A percentile compares a stretch with the other conserved stretches of the same genome.
These are phyloP conservation scores for Clarkia xantiana DNA, from an alignment of 345 rosid genomes.

Conservation along the genomic window DNA sequence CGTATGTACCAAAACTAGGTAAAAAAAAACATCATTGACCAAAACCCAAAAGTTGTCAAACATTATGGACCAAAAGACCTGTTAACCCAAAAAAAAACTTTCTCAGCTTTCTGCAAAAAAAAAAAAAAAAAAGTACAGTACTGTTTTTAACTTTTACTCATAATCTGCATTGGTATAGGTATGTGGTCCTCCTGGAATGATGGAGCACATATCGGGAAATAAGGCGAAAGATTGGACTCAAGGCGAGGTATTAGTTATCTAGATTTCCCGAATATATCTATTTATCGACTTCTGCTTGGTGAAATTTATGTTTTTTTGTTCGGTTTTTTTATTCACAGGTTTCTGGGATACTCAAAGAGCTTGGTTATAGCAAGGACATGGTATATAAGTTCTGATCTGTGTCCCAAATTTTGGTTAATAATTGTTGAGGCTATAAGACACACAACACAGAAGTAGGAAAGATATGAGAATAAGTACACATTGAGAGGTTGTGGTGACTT, in stretches of 20 bases:
- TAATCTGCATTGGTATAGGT: conserved; percentile 28
- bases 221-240: conserved; percentile 82
- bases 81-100: no score
- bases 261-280: neutral
- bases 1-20: no score
- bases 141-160: neutral
- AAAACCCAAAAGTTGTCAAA: no score
- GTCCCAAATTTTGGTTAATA: neutral
- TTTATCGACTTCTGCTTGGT: neutral
- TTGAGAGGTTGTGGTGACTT: no score
- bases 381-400: conserved; percentile 69
- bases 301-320: conserved; percentile 1
- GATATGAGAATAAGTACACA: no score
- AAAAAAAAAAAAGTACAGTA: no score
- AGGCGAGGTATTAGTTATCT: conserved; percentile 57
- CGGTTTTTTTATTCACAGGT: conserved; percentile 34
- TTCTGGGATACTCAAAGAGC: conserved; percentile 68
- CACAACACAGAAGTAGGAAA: no score
- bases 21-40: no score
- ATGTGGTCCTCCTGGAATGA: conserved; percentile 96
- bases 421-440: no score
- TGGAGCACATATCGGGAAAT: conserved; percentile 78
- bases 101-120: neutral
- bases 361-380: conserved; percentile 76
- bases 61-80: no score